A percentile compares a stretch with the other conserved stretches of the same genome.
Evolutionary conservation across 192 early-diverging fungal species (phyloP).

Genomic region (Umbelopsis ramanniana): DNA sequence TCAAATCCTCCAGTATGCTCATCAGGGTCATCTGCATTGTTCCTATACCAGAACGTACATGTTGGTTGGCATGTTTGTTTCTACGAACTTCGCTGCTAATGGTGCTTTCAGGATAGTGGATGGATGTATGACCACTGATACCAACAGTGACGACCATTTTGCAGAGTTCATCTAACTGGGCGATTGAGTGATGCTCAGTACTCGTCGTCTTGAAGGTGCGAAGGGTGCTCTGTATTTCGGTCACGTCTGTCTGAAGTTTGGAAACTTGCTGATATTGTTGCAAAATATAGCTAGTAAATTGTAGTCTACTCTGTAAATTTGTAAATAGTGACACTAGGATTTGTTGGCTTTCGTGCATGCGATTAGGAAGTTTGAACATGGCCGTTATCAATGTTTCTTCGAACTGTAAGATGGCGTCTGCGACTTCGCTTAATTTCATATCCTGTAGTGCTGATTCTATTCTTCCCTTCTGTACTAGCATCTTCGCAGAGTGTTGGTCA

Average conservation of each 20-base stretch:
- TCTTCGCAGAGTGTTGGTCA: neutral
- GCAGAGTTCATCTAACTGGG: neutral
- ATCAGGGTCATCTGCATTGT: neutral
- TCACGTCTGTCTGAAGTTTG: neutral
- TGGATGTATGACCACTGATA: neutral
- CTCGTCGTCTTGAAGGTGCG: neutral
- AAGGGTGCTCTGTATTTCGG: neutral
- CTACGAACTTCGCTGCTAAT: neutral
- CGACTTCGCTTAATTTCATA: neutral
- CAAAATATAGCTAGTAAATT: neutral
- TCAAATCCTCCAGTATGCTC: neutral
- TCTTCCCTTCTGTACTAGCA: neutral
- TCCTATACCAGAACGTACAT: constrained; percentile 4
- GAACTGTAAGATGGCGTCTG: neutral
- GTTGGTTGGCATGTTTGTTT: neutral
- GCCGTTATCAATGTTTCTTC: neutral
- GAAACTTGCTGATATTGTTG: neutral
- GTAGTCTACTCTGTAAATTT: neutral
- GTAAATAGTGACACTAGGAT: neutral
- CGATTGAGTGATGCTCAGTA: neutral
- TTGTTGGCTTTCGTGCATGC: neutral
- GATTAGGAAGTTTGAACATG: neutral
- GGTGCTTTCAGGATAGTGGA: neutral
- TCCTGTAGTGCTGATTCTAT: neutral
- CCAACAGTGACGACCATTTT: neutral